Conservation (phyloP, 192 early-diverging fungal species). For the Umbelopsis sp. region DNA sequence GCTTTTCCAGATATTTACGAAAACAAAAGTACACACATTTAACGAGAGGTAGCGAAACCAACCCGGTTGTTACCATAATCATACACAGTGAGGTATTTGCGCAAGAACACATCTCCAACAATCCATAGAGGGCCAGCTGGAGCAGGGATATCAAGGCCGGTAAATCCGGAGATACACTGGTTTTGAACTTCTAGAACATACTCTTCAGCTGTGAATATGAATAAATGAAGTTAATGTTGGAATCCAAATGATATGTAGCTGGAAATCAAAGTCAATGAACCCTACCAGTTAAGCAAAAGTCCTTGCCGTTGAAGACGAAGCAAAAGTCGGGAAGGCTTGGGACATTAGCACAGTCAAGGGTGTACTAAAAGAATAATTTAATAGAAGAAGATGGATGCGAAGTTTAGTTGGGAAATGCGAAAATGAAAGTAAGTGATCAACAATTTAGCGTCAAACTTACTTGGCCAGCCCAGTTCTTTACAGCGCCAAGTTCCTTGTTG, state of each 20-base stretch:
- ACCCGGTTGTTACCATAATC: conserved; percentile 73
- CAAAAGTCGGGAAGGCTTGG: conserved; percentile 78
- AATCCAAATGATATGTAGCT: background rate
- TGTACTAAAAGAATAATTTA: conserved; percentile 26
- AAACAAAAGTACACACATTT: background rate
- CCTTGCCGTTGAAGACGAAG: conserved; percentile 63
- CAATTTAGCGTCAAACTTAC: background rate
- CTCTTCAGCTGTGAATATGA: conserved; percentile 54
- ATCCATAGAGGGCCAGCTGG: conserved; percentile 33
- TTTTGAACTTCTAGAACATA: conserved; percentile 67
- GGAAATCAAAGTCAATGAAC: background rate
- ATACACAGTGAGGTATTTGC: conserved; percentile 78
- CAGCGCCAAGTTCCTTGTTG: conserved; percentile 90
- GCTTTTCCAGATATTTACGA: no score
- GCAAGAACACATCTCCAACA: conserved; percentile 82
- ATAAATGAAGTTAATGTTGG: background rate
- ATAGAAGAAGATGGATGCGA: background rate
- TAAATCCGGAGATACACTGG: conserved; percentile 80
- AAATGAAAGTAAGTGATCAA: background rate
- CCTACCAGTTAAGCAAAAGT: conserved; percentile 49
- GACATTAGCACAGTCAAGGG: conserved; percentile 76
- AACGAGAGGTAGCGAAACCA: conserved; percentile 51
- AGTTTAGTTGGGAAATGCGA: background rate
- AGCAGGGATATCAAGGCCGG: conserved; percentile 88
- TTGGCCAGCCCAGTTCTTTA: conserved; percentile 89